A percentile compares a stretch with the other conserved stretches of the same genome.
phyloP scores from a whole-genome alignment of 1,284 basidiomycete species.

The Pseudozyma sp. region DNA sequence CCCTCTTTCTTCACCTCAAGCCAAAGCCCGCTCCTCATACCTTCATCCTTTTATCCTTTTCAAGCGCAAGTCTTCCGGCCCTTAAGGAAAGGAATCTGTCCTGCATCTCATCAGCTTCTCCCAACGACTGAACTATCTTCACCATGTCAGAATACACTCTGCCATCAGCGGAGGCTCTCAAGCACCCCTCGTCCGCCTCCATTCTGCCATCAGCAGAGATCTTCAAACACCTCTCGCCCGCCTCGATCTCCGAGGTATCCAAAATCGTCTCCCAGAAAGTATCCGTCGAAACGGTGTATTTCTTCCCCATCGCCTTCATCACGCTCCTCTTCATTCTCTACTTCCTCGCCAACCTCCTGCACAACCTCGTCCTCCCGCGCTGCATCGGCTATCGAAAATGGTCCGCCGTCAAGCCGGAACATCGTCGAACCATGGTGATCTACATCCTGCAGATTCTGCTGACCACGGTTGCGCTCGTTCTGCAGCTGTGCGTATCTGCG shows the following conservation, averaged over 20 bases:
- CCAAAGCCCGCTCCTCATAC: no score
- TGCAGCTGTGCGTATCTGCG: constrained; percentile 18
- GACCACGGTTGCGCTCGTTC: constrained; percentile 18
- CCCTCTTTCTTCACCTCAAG: no score
- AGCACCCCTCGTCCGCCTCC: not conserved
- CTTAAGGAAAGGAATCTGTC: no score
- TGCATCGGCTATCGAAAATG: constrained; percentile 9
- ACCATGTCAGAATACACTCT: no score
- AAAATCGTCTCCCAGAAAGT: constrained; percentile 6
- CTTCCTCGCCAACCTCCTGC: constrained; percentile 15
- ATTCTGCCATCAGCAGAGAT: constrained; percentile 6
- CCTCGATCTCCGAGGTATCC: constrained; percentile 4
- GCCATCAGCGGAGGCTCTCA: no score
- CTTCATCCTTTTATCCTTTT: no score
- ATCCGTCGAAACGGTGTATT: constrained; percentile 9
- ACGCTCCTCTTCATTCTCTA: constrained; percentile 26
- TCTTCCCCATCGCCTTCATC: constrained; percentile 20
- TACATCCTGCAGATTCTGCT: constrained; percentile 33
- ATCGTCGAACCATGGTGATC: constrained; percentile 30
- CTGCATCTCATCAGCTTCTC: no score
- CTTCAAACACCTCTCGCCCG: constrained; percentile 15
- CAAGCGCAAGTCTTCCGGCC: no score
- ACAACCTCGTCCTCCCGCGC: constrained; percentile 14
- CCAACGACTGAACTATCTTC: no score
- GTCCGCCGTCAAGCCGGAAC: constrained; percentile 19